Evolutionary conservation across 192 early-diverging fungal genomes (phyloP).

Genomic region (Hyaloraphidium curvatum): DNA sequence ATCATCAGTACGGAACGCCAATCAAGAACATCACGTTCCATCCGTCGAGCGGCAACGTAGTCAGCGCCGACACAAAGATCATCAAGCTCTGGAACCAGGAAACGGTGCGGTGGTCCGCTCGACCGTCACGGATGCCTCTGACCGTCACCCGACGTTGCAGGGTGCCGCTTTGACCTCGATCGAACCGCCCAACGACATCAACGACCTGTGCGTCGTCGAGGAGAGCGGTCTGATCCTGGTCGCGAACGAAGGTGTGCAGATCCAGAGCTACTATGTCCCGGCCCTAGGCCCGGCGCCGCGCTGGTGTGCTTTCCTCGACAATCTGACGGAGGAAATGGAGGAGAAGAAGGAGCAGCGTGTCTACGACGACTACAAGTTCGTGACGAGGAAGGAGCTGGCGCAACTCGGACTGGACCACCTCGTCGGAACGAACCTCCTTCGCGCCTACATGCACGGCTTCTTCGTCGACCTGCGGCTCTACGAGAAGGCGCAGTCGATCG

Average conservation of each 20-base stretch:
- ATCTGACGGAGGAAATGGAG: conserved; percentile 76
- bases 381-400: conserved; percentile 70
- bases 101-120: conserved; percentile 10
- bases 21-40: conserved; percentile 75
- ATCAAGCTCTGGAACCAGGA: conserved; percentile 86
- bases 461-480: conserved; percentile 91
- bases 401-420: conserved; percentile 75
- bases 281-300: conserved; percentile 75
- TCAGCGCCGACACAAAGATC: conserved; percentile 74
- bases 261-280: conserved; percentile 85
- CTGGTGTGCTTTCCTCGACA: conserved; percentile 90
- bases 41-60: conserved; percentile 39
- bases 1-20: conserved; percentile 92
- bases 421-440: conserved; percentile 76
- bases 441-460: conserved; percentile 98
- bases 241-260: conserved; percentile 81
- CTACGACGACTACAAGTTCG: conserved; percentile 98
- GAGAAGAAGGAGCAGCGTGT: conserved; percentile 65
- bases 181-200: conserved; percentile 79
- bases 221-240: conserved; percentile 71
- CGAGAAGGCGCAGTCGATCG: conserved; percentile 85
- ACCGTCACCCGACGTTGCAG: conserved; percentile 3
- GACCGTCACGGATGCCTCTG: not conserved
- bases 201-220: conserved; percentile 69
- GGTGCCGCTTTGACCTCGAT: conserved; percentile 92